Conservation (phyloP, 116 monocot genomes). For the Phalaenopsis hybrid region DNA sequence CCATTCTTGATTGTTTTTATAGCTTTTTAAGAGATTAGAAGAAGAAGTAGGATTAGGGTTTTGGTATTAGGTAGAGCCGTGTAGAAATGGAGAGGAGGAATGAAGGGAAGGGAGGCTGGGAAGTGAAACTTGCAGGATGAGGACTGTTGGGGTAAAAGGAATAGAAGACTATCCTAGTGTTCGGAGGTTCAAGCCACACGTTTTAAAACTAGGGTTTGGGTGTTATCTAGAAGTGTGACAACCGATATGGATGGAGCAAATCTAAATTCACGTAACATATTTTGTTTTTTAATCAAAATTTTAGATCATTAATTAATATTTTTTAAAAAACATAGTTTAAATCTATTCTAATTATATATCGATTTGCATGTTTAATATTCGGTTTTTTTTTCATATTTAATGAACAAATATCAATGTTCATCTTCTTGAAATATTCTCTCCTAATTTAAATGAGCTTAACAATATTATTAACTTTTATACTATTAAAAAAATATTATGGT, state of each 20-base stretch:
- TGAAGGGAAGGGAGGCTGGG: background rate
- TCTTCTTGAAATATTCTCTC: no score
- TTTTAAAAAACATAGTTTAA: no score
- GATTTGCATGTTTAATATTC: no score
- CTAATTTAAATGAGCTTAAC: no score
- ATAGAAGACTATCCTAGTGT: background rate
- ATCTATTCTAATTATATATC: no score
- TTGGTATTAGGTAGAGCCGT: slow-evolving; percentile 7
- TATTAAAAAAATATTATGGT: no score
- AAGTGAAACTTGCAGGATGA: background rate
- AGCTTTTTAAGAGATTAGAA: background rate
- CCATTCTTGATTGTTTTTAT: slow-evolving; percentile 4
- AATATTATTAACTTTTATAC: no score
- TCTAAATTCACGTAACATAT: no score
- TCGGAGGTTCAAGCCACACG: background rate
- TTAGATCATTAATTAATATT: no score
- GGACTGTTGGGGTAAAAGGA: background rate
- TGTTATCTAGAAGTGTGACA: background rate
- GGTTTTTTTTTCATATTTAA: no score
- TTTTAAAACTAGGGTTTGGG: slow-evolving; percentile 6
- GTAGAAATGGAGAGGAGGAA: background rate
- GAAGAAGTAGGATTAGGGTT: slow-evolving; percentile 14
- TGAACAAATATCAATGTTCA: no score
- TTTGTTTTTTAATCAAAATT: no score
- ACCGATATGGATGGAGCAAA: background rate